Conservation (phyloP, 305 asterid species). For the Caryopteris hybrid region DNA sequence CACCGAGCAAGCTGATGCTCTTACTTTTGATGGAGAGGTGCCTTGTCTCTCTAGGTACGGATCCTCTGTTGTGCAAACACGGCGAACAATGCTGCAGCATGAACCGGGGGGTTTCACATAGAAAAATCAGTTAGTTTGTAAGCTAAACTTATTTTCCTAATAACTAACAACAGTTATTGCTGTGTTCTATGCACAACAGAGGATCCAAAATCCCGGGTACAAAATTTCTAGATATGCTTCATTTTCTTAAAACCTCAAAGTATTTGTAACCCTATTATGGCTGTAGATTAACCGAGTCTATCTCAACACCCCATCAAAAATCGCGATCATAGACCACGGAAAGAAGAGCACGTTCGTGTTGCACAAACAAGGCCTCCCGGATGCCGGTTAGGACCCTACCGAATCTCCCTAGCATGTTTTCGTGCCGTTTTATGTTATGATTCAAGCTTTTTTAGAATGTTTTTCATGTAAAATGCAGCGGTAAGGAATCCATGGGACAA, state of each 20-base stretch:
- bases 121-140: no score
- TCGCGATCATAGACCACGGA: slow-evolving; percentile 63
- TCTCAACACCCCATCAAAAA: slow-evolving; percentile 50
- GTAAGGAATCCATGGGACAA: slow-evolving; percentile 67
- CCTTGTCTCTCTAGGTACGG: no score
- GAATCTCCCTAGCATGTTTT: not conserved
- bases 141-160: no score
- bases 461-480: slow-evolving; percentile 23
- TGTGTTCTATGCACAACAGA: not conserved
- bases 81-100: no score
- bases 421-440: not conserved
- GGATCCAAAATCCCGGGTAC: no score
- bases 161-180: no score
- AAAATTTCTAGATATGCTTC: no score
- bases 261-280: not conserved
- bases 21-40: slow-evolving; percentile 68
- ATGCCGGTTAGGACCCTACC: slow-evolving; percentile 39
- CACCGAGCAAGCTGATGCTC: slow-evolving; percentile 75
- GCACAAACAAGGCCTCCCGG: slow-evolving; percentile 56
- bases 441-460: not conserved
- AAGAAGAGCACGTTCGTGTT: slow-evolving; percentile 59
- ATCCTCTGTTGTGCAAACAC: no score
- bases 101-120: no score
- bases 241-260: not conserved
- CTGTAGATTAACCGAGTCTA: slow-evolving; percentile 48